A percentile compares a stretch with the other conserved stretches of the same genome.
Conservation (phyloP, 2,329 filamentous ascomycete species). For the Epichloe amarillans region DNA sequence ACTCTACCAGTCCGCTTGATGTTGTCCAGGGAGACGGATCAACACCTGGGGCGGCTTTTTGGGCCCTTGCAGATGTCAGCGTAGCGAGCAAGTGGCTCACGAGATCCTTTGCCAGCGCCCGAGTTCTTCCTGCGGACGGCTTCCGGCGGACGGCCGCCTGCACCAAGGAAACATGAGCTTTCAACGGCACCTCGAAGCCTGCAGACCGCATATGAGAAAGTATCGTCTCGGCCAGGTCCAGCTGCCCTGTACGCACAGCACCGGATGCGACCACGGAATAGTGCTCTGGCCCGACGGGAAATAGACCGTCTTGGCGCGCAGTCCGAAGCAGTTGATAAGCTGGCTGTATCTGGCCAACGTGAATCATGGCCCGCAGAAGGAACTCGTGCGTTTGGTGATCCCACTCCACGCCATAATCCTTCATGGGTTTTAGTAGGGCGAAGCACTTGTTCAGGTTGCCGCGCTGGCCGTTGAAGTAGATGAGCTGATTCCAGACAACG, state of each 20-base stretch:
- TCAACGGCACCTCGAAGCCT: constrained; percentile 28
- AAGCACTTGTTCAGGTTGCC: constrained; percentile 39
- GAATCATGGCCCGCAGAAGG: constrained; percentile 34
- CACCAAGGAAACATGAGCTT: constrained; percentile 28
- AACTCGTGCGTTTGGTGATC: constrained; percentile 36
- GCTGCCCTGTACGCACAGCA: constrained; percentile 32
- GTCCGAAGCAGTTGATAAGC: constrained; percentile 35
- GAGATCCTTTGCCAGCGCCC: constrained; percentile 16
- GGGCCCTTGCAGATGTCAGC: not conserved
- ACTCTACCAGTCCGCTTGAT: constrained; percentile 10
- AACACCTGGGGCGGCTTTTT: not conserved
- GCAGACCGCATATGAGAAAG: constrained; percentile 29
- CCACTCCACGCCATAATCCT: constrained; percentile 30
- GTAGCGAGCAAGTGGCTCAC: constrained; percentile 15
- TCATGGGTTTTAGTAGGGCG: constrained; percentile 35
- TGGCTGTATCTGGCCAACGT: constrained; percentile 34
- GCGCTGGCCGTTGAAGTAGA: constrained; percentile 54
- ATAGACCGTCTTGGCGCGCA: constrained; percentile 29
- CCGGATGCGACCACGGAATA: constrained; percentile 40
- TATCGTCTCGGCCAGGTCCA: constrained; percentile 27
- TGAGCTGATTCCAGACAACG: constrained; percentile 65
- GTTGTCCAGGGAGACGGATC: constrained; percentile 1
- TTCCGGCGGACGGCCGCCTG: constrained; percentile 21
- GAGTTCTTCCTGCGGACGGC: constrained; percentile 14
- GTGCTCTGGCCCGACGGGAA: constrained; percentile 33